Evolutionary conservation across 1,139 yeast species (phyloP).

Genomic region (Candida tetrigidarum): DNA sequence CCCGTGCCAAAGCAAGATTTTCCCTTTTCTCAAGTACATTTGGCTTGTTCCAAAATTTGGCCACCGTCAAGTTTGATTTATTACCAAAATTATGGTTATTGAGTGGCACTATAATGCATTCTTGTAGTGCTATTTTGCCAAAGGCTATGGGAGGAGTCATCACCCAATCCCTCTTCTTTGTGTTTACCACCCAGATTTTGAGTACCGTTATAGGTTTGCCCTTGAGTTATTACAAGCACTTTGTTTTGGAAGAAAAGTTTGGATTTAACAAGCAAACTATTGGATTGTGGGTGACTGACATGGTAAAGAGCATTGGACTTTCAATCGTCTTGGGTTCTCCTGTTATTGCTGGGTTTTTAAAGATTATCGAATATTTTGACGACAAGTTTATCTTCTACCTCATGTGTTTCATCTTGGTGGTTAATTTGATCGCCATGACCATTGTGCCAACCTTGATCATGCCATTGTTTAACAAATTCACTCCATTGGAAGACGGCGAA

Average conservation of each 20-base stretch:
- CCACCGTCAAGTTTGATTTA: constrained; percentile 60
- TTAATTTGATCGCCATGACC: constrained; percentile 75
- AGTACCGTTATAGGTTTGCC: constrained; percentile 66
- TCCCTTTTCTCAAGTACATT: constrained; percentile 59
- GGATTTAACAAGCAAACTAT: constrained; percentile 90
- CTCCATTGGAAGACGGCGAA: constrained; percentile 91
- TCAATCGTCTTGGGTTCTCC: constrained; percentile 70
- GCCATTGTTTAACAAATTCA: constrained; percentile 89
- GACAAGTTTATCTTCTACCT: constrained; percentile 80
- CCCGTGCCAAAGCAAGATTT: constrained; percentile 80
- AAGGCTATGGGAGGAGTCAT: constrained; percentile 56
- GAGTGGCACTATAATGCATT: constrained; percentile 46
- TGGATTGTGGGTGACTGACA: constrained; percentile 72
- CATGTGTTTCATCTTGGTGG: constrained; percentile 68
- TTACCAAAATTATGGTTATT: constrained; percentile 72
- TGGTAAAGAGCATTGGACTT: constrained; percentile 61
- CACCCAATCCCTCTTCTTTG: constrained; percentile 70
- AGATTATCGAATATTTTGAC: constrained; percentile 80
- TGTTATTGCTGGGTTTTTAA: constrained; percentile 71
- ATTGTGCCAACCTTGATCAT: constrained; percentile 82
- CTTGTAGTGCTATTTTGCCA: constrained; percentile 40
- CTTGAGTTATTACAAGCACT: constrained; percentile 70
- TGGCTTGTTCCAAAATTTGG: constrained; percentile 58
- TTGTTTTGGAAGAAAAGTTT: constrained; percentile 87
- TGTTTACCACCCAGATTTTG: constrained; percentile 46